These are phyloP conservation scores for Rosa hybrid DNA, from an alignment of 331 rosid species.

Conservation along the genomic window DNA sequence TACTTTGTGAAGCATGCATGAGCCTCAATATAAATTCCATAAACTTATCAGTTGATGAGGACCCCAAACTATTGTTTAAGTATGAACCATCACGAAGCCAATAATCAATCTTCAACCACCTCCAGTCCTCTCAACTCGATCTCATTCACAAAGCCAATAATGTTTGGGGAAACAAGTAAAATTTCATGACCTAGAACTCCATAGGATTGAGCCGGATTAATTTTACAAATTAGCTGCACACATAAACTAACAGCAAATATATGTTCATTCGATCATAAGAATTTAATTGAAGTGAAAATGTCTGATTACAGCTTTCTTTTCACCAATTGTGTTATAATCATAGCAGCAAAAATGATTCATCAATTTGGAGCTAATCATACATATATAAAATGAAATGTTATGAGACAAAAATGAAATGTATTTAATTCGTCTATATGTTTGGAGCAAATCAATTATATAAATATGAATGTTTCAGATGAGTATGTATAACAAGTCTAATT, in stretches of 20 bases:
- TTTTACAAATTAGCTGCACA: not conserved
- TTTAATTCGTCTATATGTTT: no score
- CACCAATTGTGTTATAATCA: not conserved
- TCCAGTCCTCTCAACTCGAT: not conserved
- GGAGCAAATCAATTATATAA: no score
- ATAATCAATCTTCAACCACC: constrained; percentile 14
- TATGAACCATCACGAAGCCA: not conserved
- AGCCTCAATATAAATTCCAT: not conserved
- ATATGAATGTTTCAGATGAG: no score
- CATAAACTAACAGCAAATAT: not conserved
- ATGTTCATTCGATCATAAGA: no score
- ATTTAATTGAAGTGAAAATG: not conserved
- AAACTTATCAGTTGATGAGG: not conserved
- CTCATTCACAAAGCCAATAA: not conserved
- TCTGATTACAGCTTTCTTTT: not conserved
- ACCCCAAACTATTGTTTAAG: not conserved
- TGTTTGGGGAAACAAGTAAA: not conserved
- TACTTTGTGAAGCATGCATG: not conserved
- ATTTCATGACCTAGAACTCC: not conserved
- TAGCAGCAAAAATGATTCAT: not conserved
- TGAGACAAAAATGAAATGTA: no score
- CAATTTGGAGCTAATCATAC: not conserved
- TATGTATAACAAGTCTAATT: no score
- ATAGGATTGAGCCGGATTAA: not conserved
- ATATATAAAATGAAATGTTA: no score